phyloP scores from a whole-genome alignment of 2,329 filamentous ascomycete species.

The Fusarium sterilihyphosum region DNA sequence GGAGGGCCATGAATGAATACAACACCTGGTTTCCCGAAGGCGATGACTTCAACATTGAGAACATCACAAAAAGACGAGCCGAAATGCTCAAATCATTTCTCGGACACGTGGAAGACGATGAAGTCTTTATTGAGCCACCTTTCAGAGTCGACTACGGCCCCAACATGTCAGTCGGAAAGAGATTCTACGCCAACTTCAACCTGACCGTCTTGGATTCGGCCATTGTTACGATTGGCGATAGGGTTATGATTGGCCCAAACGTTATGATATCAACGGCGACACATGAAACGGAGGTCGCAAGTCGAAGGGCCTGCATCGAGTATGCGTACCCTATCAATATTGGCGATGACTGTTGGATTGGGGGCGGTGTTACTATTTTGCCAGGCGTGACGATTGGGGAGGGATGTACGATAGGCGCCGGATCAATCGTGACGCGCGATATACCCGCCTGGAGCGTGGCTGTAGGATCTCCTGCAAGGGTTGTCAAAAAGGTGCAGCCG shows the following conservation, averaged over 20 bases:
- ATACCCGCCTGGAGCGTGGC: constrained; percentile 50
- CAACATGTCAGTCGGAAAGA: constrained; percentile 66
- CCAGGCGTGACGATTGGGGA: constrained; percentile 82
- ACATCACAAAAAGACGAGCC: constrained; percentile 37
- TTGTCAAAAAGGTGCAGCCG: constrained; percentile 39
- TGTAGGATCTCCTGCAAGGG: constrained; percentile 50
- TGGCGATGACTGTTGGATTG: constrained; percentile 71
- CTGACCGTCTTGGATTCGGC: constrained; percentile 62
- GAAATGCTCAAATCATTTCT: constrained; percentile 58
- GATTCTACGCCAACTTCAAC: constrained; percentile 67
- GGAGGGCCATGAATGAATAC: constrained; percentile 61
- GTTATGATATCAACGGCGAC: constrained; percentile 63
- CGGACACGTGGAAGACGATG: constrained; percentile 54
- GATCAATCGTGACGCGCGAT: constrained; percentile 78
- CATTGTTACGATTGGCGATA: constrained; percentile 61
- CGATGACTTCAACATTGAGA: background rate
- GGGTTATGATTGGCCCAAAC: constrained; percentile 62
- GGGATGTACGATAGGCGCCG: constrained; percentile 79
- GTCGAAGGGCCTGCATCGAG: constrained; percentile 58
- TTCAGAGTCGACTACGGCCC: constrained; percentile 70
- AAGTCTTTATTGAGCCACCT: constrained; percentile 66
- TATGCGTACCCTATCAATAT: constrained; percentile 59
- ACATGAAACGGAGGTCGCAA: constrained; percentile 61
- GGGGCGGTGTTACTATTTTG: constrained; percentile 77
- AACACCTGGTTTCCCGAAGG: constrained; percentile 60